phyloP scores from a whole-genome alignment of 2,329 filamentous ascomycete species.

The Fusarium xylarioides region DNA sequence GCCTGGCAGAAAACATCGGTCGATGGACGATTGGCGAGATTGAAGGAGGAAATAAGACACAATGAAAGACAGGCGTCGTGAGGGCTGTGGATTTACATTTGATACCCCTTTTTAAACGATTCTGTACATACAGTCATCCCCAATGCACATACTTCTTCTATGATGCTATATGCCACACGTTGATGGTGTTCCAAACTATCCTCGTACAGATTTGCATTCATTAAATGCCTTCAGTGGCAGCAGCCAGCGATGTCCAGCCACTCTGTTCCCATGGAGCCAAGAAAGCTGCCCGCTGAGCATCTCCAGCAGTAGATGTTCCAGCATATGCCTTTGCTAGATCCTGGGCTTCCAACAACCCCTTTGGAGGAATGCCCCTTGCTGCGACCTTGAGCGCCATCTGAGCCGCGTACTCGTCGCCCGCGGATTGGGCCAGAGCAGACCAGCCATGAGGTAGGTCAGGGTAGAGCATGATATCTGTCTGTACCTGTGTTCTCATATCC shows the following conservation, averaged over 20 bases:
- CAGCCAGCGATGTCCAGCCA: conserved; percentile 70
- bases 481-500: conserved; percentile 70
- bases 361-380: conserved; percentile 75
- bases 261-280: conserved; percentile 79
- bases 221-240: conserved; percentile 40
- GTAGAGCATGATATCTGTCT: conserved; percentile 81
- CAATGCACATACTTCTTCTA: background rate
- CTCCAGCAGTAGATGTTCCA: conserved; percentile 73
- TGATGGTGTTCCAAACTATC: background rate
- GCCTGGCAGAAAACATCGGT: conserved; percentile 81
- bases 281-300: conserved; percentile 81
- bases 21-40: conserved; percentile 72
- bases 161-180: background rate
- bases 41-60: conserved; percentile 68
- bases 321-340: conserved; percentile 79
- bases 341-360: conserved; percentile 71
- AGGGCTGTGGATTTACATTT: conserved; percentile 10
- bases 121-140: background rate
- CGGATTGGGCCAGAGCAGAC: conserved; percentile 73
- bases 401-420: conserved; percentile 64
- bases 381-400: conserved; percentile 88
- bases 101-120: conserved; percentile 28
- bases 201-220: background rate
- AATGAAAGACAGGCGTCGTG: conserved; percentile 30
- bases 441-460: conserved; percentile 84